Percentiles rank a stretch among this genome's conserved stretches.
These are phyloP conservation scores for Leptoxyphium fumago DNA, from an alignment of 2,329 filamentous ascomycete genomes.

Conservation along the genomic window DNA sequence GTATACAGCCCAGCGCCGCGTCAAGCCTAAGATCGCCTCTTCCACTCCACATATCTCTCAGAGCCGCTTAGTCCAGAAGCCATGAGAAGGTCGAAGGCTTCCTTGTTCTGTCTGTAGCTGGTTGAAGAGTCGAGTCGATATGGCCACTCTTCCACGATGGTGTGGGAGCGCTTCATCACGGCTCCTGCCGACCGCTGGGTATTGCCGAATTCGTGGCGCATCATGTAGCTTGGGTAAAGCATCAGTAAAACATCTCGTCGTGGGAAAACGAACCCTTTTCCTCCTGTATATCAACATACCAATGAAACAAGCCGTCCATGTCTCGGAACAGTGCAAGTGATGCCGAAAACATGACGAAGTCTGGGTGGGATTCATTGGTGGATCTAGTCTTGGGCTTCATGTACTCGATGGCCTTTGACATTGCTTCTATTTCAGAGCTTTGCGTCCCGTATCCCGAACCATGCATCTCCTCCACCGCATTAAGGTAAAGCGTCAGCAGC, in stretches of 20 bases:
- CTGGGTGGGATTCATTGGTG: neutral
- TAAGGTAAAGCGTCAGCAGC: constrained; percentile 28
- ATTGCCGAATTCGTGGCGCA: constrained; percentile 1
- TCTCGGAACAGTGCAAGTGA: neutral
- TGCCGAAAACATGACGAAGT: neutral
- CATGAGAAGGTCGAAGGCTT: constrained; percentile 6
- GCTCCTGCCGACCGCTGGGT: constrained; percentile 1
- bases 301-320: neutral
- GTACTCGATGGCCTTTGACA: neutral
- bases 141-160: constrained; percentile 9
- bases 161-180: constrained; percentile 6
- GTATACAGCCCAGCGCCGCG: too few species aligned
- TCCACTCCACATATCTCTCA: constrained; percentile 11
- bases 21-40: neutral
- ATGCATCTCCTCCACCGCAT: constrained; percentile 14
- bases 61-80: constrained; percentile 3
- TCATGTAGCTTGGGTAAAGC: constrained; percentile 3
- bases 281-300: neutral
- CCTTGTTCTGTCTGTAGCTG: constrained; percentile 3
- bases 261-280: neutral
- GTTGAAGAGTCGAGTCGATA: constrained; percentile 3
- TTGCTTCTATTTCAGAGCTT: neutral
- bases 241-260: neutral
- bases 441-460: neutral
- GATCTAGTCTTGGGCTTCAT: neutral